Conservation (phyloP, 257 asterid genomes). For the Petrea volubilis region DNA sequence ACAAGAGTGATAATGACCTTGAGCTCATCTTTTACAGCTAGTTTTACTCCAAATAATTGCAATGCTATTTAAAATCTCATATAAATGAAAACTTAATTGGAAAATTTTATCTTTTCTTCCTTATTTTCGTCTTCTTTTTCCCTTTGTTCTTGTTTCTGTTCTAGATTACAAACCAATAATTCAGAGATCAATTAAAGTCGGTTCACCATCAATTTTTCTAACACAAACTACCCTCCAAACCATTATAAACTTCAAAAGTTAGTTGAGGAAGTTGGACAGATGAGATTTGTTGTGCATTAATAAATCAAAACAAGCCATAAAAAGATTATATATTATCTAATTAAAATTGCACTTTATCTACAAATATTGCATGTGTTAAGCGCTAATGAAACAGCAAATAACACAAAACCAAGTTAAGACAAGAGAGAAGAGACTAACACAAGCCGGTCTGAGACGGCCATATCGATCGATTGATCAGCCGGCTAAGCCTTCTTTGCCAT, state of each 20-base stretch:
- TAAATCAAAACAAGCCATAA: not conserved
- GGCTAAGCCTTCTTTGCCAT: constrained; percentile 43
- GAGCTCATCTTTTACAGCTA: not conserved
- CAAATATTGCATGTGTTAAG: not conserved
- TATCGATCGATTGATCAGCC: constrained; percentile 40
- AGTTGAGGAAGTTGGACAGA: constrained; percentile 40
- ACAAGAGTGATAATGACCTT: not conserved
- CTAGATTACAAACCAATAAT: not conserved
- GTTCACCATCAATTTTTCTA: no score
- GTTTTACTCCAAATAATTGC: no score
- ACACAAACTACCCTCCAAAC: constrained; percentile 13
- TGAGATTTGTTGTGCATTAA: constrained; percentile 9
- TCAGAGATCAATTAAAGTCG: no score
- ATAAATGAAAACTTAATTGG: no score
- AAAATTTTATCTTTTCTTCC: no score
- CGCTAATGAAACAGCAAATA: constrained; percentile 27
- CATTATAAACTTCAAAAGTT: constrained; percentile 28
- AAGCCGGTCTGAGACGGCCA: constrained; percentile 65
- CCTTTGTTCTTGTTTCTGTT: not conserved
- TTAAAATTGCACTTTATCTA: constrained; percentile 14
- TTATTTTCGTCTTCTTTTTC: not conserved
- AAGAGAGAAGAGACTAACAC: constrained; percentile 38
- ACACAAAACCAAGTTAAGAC: constrained; percentile 43
- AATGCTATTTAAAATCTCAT: no score
- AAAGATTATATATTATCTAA: not conserved